phyloP scores from a whole-genome alignment of 2,329 filamentous ascomycete genomes.

The Cladophialophora bantiana region DNA sequence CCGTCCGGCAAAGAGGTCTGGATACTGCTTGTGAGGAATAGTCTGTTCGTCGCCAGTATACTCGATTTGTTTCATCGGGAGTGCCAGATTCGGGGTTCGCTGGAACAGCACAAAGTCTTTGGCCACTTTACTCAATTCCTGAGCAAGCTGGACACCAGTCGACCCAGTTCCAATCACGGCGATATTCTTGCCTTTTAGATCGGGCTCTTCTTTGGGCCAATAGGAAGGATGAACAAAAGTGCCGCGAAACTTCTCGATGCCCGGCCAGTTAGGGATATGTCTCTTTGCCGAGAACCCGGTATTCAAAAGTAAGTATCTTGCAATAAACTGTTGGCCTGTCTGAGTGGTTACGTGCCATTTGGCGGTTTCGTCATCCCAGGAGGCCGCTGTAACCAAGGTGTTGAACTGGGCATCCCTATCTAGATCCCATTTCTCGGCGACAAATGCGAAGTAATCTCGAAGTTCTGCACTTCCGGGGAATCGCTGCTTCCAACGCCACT shows the following conservation, averaged over 20 bases:
- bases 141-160: constrained; percentile 68
- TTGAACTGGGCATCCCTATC: constrained; percentile 54
- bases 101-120: constrained; percentile 62
- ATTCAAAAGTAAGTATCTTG: constrained; percentile 56
- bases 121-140: constrained; percentile 64
- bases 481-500: constrained; percentile 51
- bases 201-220: constrained; percentile 63
- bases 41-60: constrained; percentile 61
- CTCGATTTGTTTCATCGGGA: constrained; percentile 64
- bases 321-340: constrained; percentile 49
- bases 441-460: constrained; percentile 51
- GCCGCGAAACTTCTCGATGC: constrained; percentile 66
- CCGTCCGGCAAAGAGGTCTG: constrained; percentile 33
- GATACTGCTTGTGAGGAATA: constrained; percentile 49
- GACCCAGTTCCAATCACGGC: constrained; percentile 71
- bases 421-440: constrained; percentile 51
- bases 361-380: constrained; percentile 33
- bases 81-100: constrained; percentile 69
- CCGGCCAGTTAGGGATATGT: constrained; percentile 61
- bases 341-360: constrained; percentile 56
- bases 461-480: constrained; percentile 57
- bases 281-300: constrained; percentile 64
- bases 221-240: constrained; percentile 66
- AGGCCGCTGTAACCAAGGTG: constrained; percentile 24
- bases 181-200: constrained; percentile 64